Evolutionary conservation across 202 grass and related monocot genomes (phyloP).

Genomic region (Digitaria exilis): DNA sequence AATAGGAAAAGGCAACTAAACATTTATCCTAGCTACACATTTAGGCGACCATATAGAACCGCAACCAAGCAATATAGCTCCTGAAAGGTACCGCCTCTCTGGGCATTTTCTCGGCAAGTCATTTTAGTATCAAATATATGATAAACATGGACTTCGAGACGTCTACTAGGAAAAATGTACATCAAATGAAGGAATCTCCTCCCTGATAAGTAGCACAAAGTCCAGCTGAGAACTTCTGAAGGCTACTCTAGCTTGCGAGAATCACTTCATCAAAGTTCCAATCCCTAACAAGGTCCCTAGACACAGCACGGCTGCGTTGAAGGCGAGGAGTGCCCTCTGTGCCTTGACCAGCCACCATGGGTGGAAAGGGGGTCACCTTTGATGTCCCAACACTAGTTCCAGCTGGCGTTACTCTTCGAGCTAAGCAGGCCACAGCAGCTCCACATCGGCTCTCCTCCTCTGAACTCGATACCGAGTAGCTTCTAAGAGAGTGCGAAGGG

Average conservation of each 20-base stretch:
- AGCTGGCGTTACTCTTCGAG: slow-evolving; percentile 50
- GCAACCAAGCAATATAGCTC: slow-evolving; percentile 18
- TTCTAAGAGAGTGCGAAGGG: slow-evolving; percentile 81
- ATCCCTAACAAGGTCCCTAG: slow-evolving; percentile 85
- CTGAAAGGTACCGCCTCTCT: slow-evolving; percentile 13
- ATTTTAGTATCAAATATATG: slow-evolving; percentile 25
- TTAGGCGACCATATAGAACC: background rate
- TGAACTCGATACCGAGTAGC: slow-evolving; percentile 86
- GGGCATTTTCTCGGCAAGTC: slow-evolving; percentile 21
- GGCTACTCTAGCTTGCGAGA: slow-evolving; percentile 51
- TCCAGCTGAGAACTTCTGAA: slow-evolving; percentile 14
- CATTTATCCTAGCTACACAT: slow-evolving; percentile 38
- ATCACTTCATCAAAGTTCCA: slow-evolving; percentile 91
- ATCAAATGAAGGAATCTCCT: slow-evolving; percentile 44
- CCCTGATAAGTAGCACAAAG: slow-evolving; percentile 33
- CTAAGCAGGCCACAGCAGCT: slow-evolving; percentile 67
- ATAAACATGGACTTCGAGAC: slow-evolving; percentile 11
- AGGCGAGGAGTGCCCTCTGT: slow-evolving; percentile 64
- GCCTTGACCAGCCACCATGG: slow-evolving; percentile 57
- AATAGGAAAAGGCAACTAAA: slow-evolving; percentile 8
- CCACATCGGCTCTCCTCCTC: slow-evolving; percentile 75
- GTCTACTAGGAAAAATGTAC: slow-evolving; percentile 47
- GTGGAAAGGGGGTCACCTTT: slow-evolving; percentile 82
- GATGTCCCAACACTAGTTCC: slow-evolving; percentile 54
- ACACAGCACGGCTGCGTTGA: slow-evolving; percentile 80